phyloP scores from a whole-genome alignment of 148 eudicot genomes.

The Rhododendron simsii region DNA sequence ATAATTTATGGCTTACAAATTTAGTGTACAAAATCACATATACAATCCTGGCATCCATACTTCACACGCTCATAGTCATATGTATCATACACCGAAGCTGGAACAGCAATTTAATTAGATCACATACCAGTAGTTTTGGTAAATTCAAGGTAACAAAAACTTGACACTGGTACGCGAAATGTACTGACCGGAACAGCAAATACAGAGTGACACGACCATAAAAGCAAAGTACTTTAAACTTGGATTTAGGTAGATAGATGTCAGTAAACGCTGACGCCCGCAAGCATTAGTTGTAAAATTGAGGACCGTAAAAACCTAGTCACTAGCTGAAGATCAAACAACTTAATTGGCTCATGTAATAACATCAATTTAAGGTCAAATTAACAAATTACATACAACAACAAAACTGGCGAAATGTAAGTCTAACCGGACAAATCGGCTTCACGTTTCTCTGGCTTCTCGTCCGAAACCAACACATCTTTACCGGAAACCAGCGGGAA shows the following conservation, averaged over 20 bases:
- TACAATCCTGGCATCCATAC: background rate
- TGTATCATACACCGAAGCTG: background rate
- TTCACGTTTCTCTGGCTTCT: constrained; percentile 30
- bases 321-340: background rate
- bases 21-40: background rate
- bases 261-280: background rate
- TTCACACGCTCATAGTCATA: background rate
- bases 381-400: background rate
- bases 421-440: constrained; percentile 55
- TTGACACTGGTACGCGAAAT: background rate
- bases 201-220: background rate
- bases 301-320: background rate
- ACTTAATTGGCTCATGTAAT: background rate
- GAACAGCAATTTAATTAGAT: background rate
- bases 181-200: background rate
- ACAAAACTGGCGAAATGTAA: background rate
- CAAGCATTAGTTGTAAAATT: background rate
- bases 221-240: background rate
- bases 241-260: background rate
- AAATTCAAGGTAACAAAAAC: background rate
- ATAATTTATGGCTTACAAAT: background rate
- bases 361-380: background rate
- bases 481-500: constrained; percentile 22
- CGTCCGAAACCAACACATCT: constrained; percentile 59
- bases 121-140: background rate